Evolutionary conservation across 2,329 filamentous ascomycete genomes (phyloP).

Genomic region (Neonectria punicea): DNA sequence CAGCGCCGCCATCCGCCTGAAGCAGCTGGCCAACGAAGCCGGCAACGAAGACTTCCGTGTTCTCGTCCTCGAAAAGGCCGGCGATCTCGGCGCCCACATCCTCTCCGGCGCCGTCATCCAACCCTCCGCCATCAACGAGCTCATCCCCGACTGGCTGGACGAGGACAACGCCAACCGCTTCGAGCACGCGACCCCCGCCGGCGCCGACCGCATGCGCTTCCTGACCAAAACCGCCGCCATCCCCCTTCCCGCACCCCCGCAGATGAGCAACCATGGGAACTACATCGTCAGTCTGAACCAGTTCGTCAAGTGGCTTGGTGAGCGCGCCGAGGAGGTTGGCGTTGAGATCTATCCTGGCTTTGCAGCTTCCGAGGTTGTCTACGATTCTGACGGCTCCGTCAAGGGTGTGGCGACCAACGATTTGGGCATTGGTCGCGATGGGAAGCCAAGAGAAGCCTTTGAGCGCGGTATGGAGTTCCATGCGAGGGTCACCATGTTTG

Average conservation of each 20-base stretch:
- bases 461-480: conserved; percentile 99
- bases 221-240: conserved; percentile 83
- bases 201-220: conserved; percentile 90
- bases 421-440: conserved; percentile 82
- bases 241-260: conserved; percentile 87
- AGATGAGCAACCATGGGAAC: conserved; percentile 98
- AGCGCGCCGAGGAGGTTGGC: conserved; percentile 94
- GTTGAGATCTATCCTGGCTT: conserved; percentile 98
- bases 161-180: conserved; percentile 91
- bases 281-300: conserved; percentile 97
- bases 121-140: conserved; percentile 86
- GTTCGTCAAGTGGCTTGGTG: conserved; percentile 94
- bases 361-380: conserved; percentile 91
- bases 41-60: conserved; percentile 97
- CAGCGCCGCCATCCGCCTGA: conserved; percentile 91
- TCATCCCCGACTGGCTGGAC: conserved; percentile 92
- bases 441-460: conserved; percentile 88
- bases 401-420: conserved; percentile 97
- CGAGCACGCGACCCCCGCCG: conserved; percentile 85
- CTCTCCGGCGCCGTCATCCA: conserved; percentile 96
- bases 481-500: conserved; percentile 89
- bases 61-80: conserved; percentile 91
- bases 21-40: conserved; percentile 93
- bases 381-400: conserved; percentile 86
- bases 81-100: conserved; percentile 94